These are phyloP conservation scores for Trypanosoma brucei DNA, from an alignment of 208 protist species.

Conservation along the genomic window DNA sequence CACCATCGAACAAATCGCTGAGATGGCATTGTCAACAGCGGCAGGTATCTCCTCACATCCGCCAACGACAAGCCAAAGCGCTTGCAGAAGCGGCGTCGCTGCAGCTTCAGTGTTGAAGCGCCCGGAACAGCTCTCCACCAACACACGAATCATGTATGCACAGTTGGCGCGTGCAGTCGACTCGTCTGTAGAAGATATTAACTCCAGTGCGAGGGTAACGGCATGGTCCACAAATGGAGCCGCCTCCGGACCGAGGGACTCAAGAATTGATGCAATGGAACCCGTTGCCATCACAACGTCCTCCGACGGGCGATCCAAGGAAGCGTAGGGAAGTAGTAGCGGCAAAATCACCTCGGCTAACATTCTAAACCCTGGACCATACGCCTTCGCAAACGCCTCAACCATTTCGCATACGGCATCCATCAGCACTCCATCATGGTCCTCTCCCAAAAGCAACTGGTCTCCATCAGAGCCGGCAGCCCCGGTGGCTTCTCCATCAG, in stretches of 20 bases:
- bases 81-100: constrained; percentile 14
- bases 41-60: constrained; percentile 52
- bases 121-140: constrained; percentile 50
- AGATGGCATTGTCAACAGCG: constrained; percentile 83
- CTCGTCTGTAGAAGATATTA: constrained; percentile 59
- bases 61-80: constrained; percentile 19
- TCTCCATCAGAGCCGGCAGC: constrained; percentile 4
- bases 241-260: constrained; percentile 33
- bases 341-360: constrained; percentile 48
- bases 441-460: constrained; percentile 33
- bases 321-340: constrained; percentile 51
- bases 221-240: constrained; percentile 43
- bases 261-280: constrained; percentile 47
- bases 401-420: constrained; percentile 62
- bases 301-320: constrained; percentile 47
- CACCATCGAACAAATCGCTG: constrained; percentile 75
- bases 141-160: constrained; percentile 51
- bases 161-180: constrained; percentile 63
- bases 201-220: constrained; percentile 35
- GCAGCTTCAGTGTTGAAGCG: constrained; percentile 12
- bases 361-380: constrained; percentile 47
- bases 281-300: constrained; percentile 62
- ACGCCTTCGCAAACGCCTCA: constrained; percentile 69
- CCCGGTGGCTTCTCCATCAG: constrained; percentile 27
- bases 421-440: constrained; percentile 70